Percentiles rank a stretch among this genome's conserved stretches.
phyloP scores from a whole-genome alignment of 371 early-diverging fungal species.

The Encephalitozoon intestinalis region DNA sequence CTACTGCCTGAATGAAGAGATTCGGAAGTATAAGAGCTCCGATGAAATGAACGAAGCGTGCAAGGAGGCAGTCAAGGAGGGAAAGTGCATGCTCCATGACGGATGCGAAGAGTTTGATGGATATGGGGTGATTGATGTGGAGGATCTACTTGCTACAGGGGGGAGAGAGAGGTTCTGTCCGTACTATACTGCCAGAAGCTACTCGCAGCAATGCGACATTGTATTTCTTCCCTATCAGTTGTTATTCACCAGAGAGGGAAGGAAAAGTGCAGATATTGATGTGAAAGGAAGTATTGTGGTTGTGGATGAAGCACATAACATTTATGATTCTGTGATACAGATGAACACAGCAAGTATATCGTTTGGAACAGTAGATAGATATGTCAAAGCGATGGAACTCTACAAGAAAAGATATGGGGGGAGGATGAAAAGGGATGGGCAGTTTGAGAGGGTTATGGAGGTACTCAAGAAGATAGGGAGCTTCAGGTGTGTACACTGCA shows the following conservation, averaged over 20 bases:
- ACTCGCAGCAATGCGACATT: slow-evolving; percentile 41
- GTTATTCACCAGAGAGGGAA: slow-evolving; percentile 51
- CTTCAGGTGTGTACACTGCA: neutral
- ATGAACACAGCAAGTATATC: slow-evolving; percentile 47
- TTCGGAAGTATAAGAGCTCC: slow-evolving; percentile 22
- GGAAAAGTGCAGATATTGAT: slow-evolving; percentile 48
- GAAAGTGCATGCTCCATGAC: slow-evolving; percentile 51
- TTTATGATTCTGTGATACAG: slow-evolving; percentile 54
- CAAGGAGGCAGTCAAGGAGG: slow-evolving; percentile 39
- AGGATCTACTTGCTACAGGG: slow-evolving; percentile 39
- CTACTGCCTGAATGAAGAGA: slow-evolving; percentile 54
- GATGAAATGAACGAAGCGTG: slow-evolving; percentile 57
- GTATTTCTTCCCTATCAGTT: slow-evolving; percentile 59
- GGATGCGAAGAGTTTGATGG: slow-evolving; percentile 1
- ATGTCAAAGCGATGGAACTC: neutral
- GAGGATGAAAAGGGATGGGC: slow-evolving; percentile 10
- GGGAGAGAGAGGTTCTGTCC: slow-evolving; percentile 53
- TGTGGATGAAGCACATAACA: slow-evolving; percentile 62
- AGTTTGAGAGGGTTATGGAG: slow-evolving; percentile 7
- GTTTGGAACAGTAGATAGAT: slow-evolving; percentile 4
- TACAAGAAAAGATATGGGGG: slow-evolving; percentile 13
- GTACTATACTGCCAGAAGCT: slow-evolving; percentile 53
- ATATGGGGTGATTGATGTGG: slow-evolving; percentile 51
- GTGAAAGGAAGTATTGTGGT: slow-evolving; percentile 52
- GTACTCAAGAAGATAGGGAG: slow-evolving; percentile 15